These are phyloP conservation scores for Ambrosiella cleistominuta DNA, from an alignment of 2,329 filamentous ascomycete species.

Conservation along the genomic window DNA sequence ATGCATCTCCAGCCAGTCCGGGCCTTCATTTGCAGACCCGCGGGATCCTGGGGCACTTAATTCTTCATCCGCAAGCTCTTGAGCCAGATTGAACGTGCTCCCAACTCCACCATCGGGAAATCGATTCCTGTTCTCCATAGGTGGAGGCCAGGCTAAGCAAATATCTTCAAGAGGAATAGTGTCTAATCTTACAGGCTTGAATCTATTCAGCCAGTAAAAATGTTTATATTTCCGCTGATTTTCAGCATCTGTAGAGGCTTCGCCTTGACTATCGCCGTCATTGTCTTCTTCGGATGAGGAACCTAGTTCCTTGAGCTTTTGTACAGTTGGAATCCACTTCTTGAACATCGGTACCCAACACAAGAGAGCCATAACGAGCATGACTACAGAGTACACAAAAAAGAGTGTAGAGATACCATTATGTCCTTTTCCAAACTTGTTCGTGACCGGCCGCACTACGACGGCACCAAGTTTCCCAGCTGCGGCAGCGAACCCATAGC, in stretches of 20 bases:
- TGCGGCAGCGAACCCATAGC: slow-evolving; percentile 19
- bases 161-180: slow-evolving; percentile 8
- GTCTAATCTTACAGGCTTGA: slow-evolving; percentile 1
- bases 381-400: slow-evolving; percentile 9
- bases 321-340: slow-evolving; percentile 5
- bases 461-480: slow-evolving; percentile 19
- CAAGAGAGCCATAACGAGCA: slow-evolving; percentile 4
- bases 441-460: slow-evolving; percentile 14
- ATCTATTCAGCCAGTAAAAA: not conserved
- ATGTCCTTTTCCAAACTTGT: slow-evolving; percentile 8
- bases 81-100: not conserved
- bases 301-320: not conserved
- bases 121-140: not conserved
- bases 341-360: slow-evolving; percentile 1
- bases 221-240: not conserved
- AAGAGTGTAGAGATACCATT: slow-evolving; percentile 6
- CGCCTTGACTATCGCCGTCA: not conserved
- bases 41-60: slow-evolving; percentile 8
- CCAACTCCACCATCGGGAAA: not conserved
- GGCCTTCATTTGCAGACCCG: not conserved
- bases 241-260: not conserved
- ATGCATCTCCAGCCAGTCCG: slow-evolving; percentile 10
- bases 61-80: slow-evolving; percentile 7
- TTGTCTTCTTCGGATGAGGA: not conserved
- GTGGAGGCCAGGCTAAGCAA: slow-evolving; percentile 6